Evolutionary conservation across 495 filamentous ascomycete species (phyloP).

Genomic region (Trichoderma virens): DNA sequence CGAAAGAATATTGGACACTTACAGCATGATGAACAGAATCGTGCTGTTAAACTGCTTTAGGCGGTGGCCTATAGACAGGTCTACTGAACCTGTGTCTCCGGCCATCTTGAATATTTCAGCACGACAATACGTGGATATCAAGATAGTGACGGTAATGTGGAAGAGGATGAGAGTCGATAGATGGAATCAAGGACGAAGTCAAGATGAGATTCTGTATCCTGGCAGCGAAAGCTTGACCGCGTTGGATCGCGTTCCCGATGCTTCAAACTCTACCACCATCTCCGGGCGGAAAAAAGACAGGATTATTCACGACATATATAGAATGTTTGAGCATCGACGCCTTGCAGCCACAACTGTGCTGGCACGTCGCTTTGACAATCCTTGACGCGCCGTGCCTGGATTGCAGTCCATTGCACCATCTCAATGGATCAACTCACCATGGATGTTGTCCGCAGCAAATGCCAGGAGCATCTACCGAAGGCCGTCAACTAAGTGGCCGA

Average conservation of each 20-base stretch:
- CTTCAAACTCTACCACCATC: background rate
- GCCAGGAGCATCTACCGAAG: background rate
- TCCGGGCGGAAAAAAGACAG: background rate
- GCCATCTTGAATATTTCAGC: background rate
- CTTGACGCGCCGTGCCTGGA: conserved; percentile 4
- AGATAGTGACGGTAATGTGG: background rate
- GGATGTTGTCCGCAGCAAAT: conserved; percentile 3
- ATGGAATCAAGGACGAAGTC: background rate
- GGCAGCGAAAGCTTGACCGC: background rate
- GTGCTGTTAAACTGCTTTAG: conserved; percentile 15
- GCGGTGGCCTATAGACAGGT: conserved; percentile 12
- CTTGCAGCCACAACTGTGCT: background rate
- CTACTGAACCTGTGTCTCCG: background rate
- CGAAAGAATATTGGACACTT: background rate
- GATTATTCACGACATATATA: conserved; percentile 8
- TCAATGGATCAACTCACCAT: conserved; percentile 1
- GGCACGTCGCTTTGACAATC: background rate
- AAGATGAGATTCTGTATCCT: background rate
- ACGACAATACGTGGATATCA: background rate
- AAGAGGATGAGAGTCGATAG: background rate
- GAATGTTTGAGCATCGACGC: background rate
- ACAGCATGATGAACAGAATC: conserved; percentile 16
- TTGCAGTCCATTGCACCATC: conserved; percentile 4
- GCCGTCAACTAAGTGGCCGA: background rate
- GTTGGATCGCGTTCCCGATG: background rate